Conservation (phyloP, 2,329 filamentous ascomycete species). For the Phoma sp. region DNA sequence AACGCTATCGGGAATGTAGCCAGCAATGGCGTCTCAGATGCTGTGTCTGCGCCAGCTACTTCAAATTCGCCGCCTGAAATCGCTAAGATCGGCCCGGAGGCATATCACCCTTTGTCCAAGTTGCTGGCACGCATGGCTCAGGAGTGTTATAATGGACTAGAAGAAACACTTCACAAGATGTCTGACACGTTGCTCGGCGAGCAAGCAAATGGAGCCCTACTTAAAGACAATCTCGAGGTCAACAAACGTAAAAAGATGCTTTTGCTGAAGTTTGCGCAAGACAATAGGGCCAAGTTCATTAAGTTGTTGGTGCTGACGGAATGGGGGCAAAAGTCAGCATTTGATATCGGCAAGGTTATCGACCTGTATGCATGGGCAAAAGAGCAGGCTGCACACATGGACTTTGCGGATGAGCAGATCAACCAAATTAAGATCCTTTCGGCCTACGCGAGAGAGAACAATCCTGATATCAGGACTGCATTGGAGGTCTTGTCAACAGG, state of each 20-base stretch:
- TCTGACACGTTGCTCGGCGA: conserved; percentile 68
- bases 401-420: conserved; percentile 64
- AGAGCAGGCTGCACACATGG: conserved; percentile 38
- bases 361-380: conserved; percentile 78
- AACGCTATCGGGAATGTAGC: conserved; percentile 16
- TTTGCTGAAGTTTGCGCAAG: conserved; percentile 78
- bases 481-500: conserved; percentile 83
- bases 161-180: conserved; percentile 72
- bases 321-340: conserved; percentile 72
- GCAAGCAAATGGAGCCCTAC: conserved; percentile 55
- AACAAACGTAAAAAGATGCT: conserved; percentile 69
- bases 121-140: conserved; percentile 82
- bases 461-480: conserved; percentile 89
- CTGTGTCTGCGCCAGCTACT: conserved; percentile 17
- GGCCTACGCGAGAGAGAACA: conserved; percentile 75
- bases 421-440: conserved; percentile 74
- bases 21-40: conserved; percentile 26
- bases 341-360: conserved; percentile 83
- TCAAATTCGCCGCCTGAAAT: conserved; percentile 57
- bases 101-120: conserved; percentile 76
- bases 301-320: conserved; percentile 89
- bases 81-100: conserved; percentile 70
- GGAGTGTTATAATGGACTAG: conserved; percentile 78
- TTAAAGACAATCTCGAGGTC: conserved; percentile 39
- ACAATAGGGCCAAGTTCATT: conserved; percentile 84